A percentile compares a stretch with the other conserved stretches of the same genome.
Evolutionary conservation across 345 rosid genomes (phyloP).

Genomic region (Eucalyptus urophylla): DNA sequence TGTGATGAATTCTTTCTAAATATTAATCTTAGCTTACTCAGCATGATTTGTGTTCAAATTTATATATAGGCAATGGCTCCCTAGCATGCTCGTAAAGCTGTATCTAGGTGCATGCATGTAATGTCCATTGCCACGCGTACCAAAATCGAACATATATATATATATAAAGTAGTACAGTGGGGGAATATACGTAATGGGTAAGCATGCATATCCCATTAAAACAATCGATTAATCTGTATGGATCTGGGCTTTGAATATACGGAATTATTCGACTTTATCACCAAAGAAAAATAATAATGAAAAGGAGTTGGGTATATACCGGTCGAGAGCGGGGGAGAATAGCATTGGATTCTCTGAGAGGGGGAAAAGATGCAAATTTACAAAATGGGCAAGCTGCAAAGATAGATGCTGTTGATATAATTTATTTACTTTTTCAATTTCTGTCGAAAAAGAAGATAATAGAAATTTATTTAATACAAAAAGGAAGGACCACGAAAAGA

Average conservation of each 20-base stretch:
- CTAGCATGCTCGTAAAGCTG: not conserved
- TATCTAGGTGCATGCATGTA: not conserved
- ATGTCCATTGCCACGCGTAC: not conserved
- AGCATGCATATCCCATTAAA: not conserved
- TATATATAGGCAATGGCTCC: not conserved
- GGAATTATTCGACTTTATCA: not conserved
- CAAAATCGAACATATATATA: not conserved
- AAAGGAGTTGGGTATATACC: not conserved
- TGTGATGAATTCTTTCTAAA: not conserved
- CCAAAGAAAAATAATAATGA: not conserved
- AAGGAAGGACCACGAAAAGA: not conserved
- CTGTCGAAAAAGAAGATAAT: not conserved
- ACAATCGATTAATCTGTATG: not conserved
- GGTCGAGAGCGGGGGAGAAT: not conserved
- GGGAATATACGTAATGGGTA: not conserved
- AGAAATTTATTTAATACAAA: not conserved
- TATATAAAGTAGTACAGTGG: not conserved
- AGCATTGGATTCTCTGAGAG: constrained; percentile 30
- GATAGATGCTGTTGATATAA: not conserved
- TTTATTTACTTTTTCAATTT: not conserved
- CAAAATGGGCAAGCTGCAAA: not conserved
- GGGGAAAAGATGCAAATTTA: not conserved
- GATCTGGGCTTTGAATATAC: not conserved
- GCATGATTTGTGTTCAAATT: not conserved
- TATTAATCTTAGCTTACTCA: not conserved